Conservation (phyloP, 352 stramenopile genomes). For the Globisporangium rhizosaccharum region DNA sequence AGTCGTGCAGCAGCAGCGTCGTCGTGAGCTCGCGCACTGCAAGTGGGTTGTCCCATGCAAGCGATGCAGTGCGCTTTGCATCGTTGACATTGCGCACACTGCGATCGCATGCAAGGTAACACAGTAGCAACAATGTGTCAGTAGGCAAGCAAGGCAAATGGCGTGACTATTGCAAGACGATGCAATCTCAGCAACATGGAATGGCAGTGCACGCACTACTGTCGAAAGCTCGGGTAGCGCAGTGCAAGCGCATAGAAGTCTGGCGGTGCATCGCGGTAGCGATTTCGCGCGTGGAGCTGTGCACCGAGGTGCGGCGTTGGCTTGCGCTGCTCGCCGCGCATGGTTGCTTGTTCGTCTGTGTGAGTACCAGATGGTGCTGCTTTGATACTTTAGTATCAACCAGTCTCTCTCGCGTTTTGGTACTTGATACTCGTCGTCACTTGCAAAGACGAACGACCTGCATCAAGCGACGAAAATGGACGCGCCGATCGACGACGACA, state of each 20-base stretch:
- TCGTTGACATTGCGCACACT: constrained; percentile 67
- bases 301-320: constrained; percentile 61
- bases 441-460: no score
- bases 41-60: constrained; percentile 75
- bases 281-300: constrained; percentile 64
- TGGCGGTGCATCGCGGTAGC: constrained; percentile 56
- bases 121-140: no score
- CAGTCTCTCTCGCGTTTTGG: no score
- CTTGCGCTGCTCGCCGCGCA: constrained; percentile 42
- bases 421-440: no score
- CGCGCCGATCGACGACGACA: constrained; percentile 75
- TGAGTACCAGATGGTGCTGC: no score
- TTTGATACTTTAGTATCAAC: no score
- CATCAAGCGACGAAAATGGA: constrained; percentile 31
- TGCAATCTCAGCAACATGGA: neutral
- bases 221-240: constrained; percentile 50
- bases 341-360: neutral
- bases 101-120: no score
- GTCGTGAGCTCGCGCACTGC: constrained; percentile 84
- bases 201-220: constrained; percentile 41
- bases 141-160: no score
- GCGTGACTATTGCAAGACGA: neutral
- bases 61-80: constrained; percentile 40
- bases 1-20: constrained; percentile 90
- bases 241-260: constrained; percentile 76